Evolutionary conservation across 2,329 filamentous ascomycete species (phyloP), one percentile per base, ranked within the genome.

Genomic region (Talaromyces islandicus): DNA sequence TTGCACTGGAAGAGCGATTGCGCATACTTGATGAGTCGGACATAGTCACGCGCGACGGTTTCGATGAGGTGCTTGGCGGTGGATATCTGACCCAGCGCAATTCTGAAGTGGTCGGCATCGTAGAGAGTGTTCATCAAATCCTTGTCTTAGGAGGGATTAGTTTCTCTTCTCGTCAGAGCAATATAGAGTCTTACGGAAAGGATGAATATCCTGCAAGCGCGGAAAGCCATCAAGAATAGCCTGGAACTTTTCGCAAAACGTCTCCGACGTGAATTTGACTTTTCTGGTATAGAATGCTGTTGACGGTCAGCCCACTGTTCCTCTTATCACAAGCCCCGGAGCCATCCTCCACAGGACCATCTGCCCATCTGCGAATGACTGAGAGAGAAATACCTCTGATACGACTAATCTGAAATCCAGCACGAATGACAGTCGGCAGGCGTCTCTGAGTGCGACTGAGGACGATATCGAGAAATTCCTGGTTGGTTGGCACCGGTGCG

Each of bases 1-100:
- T 99, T 99, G 85, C 93, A 97, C 81, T 99, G 94, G 82, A 93
- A 99, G 65, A 99, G 84, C 70, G 88, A 95, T 81, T 96, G 92
- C 59, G 91, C 92, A 80, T 99, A 97, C 83, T 96, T 95, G 75
- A 96, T 85, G 52, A 99, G 85, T 66, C 94, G 91, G 64, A 99
- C 92, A 72, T 99, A 99, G 76, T 99, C 94, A 72, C 94, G 86
- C 62, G 91, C 89, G 64, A 99, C 94, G 58, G 92, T 95, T 83
- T 99, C 94, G 60, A 99, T 95, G 65, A 97, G 81, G 71, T 95
- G 90, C 81, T 97, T 97, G 57, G 94, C 94, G 4, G 94, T 97
- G 50, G 92, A 95, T 52, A 99, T 81, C 77, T 97, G 94, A 62
- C 94, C 95, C 38, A 99, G 88, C 38, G 95, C 94, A 70, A 99